Conservation (phyloP, 495 filamentous ascomycete genomes). For the Podospora australis region DNA sequence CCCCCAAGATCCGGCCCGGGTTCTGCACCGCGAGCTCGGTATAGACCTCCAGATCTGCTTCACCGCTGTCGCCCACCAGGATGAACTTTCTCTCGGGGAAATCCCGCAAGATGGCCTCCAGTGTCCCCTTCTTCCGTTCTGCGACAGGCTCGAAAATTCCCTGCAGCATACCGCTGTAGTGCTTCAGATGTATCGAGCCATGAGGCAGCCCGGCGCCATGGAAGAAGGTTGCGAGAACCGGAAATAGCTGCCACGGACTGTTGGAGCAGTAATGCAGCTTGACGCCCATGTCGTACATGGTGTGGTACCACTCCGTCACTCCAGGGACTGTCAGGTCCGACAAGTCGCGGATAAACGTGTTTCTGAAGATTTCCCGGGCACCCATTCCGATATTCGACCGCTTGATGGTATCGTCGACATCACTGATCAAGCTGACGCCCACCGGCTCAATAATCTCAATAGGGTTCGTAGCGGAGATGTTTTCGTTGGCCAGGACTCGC, state of each 20-base stretch:
- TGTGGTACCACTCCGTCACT: slow-evolving; percentile 81
- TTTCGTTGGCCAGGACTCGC: slow-evolving; percentile 77
- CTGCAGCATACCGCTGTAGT: slow-evolving; percentile 91
- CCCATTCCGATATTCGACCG: slow-evolving; percentile 83
- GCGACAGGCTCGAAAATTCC: slow-evolving; percentile 97
- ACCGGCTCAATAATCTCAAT: slow-evolving; percentile 66
- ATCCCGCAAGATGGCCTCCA: slow-evolving; percentile 80
- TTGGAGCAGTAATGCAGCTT: slow-evolving; percentile 88
- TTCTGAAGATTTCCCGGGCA: slow-evolving; percentile 88
- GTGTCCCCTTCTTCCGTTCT: slow-evolving; percentile 79
- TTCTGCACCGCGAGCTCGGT: slow-evolving; percentile 82
- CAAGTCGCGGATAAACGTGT: slow-evolving; percentile 86
- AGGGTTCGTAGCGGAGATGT: slow-evolving; percentile 69
- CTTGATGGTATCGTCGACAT: slow-evolving; percentile 98
- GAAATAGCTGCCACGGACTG: slow-evolving; percentile 93
- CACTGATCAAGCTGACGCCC: slow-evolving; percentile 92
- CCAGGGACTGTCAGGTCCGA: slow-evolving; percentile 74
- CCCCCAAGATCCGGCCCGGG: slow-evolving; percentile 66
- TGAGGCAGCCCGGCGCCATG: slow-evolving; percentile 70
- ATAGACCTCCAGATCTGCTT: slow-evolving; percentile 95
- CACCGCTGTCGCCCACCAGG: slow-evolving; percentile 89
- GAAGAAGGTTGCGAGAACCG: slow-evolving; percentile 78
- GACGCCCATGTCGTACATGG: slow-evolving; percentile 70
- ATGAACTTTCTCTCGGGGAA: slow-evolving; percentile 89
- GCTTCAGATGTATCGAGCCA: slow-evolving; percentile 90